Percentiles rank a stretch among this genome's conserved stretches.
Evolutionary conservation across 345 rosid species (phyloP).

Genomic region (Psidium guajava): DNA sequence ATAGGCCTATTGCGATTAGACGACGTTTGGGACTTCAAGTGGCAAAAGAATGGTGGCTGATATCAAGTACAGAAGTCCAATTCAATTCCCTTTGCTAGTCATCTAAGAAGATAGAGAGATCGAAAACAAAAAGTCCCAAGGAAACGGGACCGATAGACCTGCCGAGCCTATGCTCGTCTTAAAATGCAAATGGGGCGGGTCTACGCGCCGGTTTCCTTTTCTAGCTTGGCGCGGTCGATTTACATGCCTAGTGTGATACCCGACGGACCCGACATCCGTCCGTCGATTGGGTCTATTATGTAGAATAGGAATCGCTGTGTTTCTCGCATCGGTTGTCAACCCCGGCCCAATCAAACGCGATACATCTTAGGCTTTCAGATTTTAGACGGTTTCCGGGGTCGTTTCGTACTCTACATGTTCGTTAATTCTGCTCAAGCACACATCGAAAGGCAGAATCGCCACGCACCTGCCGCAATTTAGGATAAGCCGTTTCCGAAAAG

Average conservation of each 20-base stretch:
- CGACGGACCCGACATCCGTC: not conserved
- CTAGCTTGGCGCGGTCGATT: not conserved
- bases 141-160: not conserved
- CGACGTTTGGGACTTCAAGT: not conserved
- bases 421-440: not conserved
- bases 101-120: not conserved
- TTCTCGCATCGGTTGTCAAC: not conserved
- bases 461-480: not conserved
- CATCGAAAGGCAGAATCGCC: not conserved
- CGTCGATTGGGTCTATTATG: not conserved
- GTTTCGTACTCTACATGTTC: not conserved
- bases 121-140: not conserved
- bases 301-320: not conserved
- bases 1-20: not conserved
- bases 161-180: not conserved
- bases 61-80: not conserved
- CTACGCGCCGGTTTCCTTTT: not conserved
- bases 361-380: not conserved
- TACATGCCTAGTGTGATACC: not conserved
- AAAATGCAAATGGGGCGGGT: not conserved
- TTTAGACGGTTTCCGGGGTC: not conserved
- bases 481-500: not conserved
- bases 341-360: not conserved
- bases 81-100: not conserved
- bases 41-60: not conserved